Evolutionary conservation across 345 rosid species (phyloP), one percentile per base, ranked within the genome.

Genomic region (Erysimum cheiranthoides): DNA sequence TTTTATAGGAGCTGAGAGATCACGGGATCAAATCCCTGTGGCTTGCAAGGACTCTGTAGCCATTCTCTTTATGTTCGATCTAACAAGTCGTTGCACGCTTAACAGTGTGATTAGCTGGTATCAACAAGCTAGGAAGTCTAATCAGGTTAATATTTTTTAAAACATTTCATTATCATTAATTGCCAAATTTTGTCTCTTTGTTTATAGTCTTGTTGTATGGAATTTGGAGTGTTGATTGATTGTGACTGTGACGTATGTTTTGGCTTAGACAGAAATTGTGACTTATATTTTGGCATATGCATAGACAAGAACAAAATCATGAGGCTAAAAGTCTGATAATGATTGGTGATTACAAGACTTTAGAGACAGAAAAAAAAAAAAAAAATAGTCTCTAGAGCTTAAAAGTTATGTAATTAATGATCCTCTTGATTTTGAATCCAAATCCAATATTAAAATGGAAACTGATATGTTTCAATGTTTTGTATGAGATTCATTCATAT

Each of bases 1-100:
- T 12, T 17, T 16, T 6, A 57, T 36, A 94, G 98, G 97, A 38
- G 87, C 61, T 68, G 84, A 81, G 28, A 86, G 77, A 71, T 82
- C 79, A 31, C 18, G 58, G 47, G 81, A 83, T 63, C 85, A 84
- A 31, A 81, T 94, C 73, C 88, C 95, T 2, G n/a, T 72, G 30
- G 92, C 94, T 62, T 93, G 98, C 80, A 87, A 84, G 68, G 97
- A 88, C 79, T 91, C 97, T 21, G 90, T 88, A 28, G 98, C 98
- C 5, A 89, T 91, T 73, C 75, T 90, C 50, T 84, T 91, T 76
- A 88, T 93, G 98, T 93, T 91, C 72, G 97, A 93, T 80, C 84
- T 91, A 25, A 91, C 98, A 2, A 91, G 98, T 77, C 87, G 98
- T 35, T 82, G 94, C 65, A 91, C 96, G 1, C 76, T 92, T 64